Base-by-base conservation (phyloP, 352 stramenopile species). In the Plasmopara muralis region DNA sequence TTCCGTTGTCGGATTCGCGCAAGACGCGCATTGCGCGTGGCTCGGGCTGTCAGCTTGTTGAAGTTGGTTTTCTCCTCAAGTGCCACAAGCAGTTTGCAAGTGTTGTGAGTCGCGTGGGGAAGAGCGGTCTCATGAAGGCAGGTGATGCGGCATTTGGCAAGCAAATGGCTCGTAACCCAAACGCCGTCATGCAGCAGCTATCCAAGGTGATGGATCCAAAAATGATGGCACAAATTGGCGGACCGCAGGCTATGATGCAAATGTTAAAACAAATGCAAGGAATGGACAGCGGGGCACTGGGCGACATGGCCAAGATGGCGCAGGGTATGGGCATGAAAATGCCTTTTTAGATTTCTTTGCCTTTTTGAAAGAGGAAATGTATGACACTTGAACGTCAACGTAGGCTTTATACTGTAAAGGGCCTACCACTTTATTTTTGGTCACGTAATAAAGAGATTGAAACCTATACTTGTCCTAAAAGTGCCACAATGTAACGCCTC, bases 61-160 rank as follows among this genome's bases (percentile, higher is more conserved):
- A 96, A 59, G 80, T 95, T 10, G 85, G 97, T 37, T 95, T 97
- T 58, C 64, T 99, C 48, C 75, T 98, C 41, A 95, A 97, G 65
- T 89, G 81, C 35, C 94, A 98, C 77, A 98, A 98, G 66, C 90
- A 98, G 66, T 97, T 98, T 61, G 81, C 94, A 49, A 79, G 79
- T 30, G 87, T 99, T 51, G 91, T 99, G 14, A 85, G 68, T 35
- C 97, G 97, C 64, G 98, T 99, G 89, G 95, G 96, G 43, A 99
- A 99, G 72, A 97, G 80, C 46, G 91, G 91, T 0, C 74, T 98
- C 50, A 89, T 95, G 82, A 95, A 93, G 70, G 79, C 78, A 18
- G 85, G 83, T 6, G 88, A 95, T 29, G 85, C 87, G 4, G 77
- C 82, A 13, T 67, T 95, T 6, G 86, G 88, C 60, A 93, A 97